phyloP scores from a whole-genome alignment of 495 filamentous ascomycete species.

The Trichoderma asperelloides region DNA sequence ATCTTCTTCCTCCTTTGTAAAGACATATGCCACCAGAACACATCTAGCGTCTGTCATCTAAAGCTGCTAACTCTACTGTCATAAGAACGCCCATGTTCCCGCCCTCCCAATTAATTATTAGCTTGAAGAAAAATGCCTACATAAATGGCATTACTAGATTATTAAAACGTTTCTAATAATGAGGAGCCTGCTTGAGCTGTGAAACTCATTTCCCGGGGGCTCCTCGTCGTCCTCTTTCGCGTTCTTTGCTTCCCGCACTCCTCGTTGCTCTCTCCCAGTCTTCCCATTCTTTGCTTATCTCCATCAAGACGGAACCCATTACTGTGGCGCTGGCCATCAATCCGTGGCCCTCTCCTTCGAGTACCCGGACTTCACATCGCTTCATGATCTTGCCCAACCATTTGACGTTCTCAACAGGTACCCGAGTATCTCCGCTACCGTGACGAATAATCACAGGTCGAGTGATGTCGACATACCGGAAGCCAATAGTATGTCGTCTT shows the following conservation, averaged over 20 bases:
- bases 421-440: constrained; percentile 80
- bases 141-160: not conserved
- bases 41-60: not conserved
- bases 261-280: constrained; percentile 61
- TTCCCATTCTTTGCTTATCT: constrained; percentile 91
- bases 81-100: not conserved
- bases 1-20: not conserved
- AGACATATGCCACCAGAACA: not conserved
- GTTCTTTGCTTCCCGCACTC: not conserved
- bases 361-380: constrained; percentile 78
- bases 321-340: constrained; percentile 91
- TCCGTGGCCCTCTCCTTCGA: constrained; percentile 91
- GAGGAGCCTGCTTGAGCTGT: not conserved
- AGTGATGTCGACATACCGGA: constrained; percentile 93
- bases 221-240: constrained; percentile 6
- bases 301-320: constrained; percentile 87
- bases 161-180: not conserved
- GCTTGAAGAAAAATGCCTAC: not conserved
- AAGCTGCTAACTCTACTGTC: not conserved
- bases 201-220: not conserved
- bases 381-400: constrained; percentile 95
- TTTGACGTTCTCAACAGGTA: constrained; percentile 87
- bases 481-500: constrained; percentile 83
- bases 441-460: constrained; percentile 88
- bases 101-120: not conserved